These are phyloP conservation scores for Apiospora hydei DNA, from an alignment of 2,329 filamentous ascomycete genomes.

Conservation along the genomic window DNA sequence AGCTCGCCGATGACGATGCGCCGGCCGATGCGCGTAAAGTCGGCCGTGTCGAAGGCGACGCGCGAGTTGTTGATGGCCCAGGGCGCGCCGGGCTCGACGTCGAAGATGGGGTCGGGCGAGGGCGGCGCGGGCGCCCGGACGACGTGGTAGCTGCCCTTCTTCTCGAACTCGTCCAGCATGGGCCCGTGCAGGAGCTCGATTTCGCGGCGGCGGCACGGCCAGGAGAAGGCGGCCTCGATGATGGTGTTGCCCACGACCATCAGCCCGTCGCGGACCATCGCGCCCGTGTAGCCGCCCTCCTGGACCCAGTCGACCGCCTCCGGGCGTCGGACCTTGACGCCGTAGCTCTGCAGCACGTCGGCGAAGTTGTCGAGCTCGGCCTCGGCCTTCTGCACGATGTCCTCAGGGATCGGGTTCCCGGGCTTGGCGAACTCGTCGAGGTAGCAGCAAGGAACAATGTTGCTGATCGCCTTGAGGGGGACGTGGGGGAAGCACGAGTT, in stretches of 20 bases:
- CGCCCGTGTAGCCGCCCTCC: not conserved
- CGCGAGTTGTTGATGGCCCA: conserved; percentile 44
- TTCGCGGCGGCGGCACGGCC: not conserved
- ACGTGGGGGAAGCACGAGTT: not conserved
- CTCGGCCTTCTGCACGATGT: not conserved
- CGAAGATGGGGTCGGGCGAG: not conserved
- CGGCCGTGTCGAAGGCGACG: conserved; percentile 44
- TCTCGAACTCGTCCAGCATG: not conserved
- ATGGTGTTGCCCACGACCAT: not conserved
- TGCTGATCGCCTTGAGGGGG: not conserved
- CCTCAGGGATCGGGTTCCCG: not conserved
- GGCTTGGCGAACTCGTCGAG: not conserved
- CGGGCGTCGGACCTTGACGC: not conserved
- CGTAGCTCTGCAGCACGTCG: not conserved
- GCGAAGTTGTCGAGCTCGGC: not conserved
- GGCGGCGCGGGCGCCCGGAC: not conserved
- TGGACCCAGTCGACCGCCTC: not conserved
- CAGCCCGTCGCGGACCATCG: not conserved
- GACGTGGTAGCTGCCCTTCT: not conserved
- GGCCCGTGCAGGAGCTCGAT: not conserved
- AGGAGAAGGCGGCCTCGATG: not conserved
- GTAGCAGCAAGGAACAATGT: not conserved
- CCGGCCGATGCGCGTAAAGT: conserved; percentile 45
- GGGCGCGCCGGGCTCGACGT: conserved; percentile 28
- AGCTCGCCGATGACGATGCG: conserved; percentile 41